Evolutionary conservation across 305 asterid species (phyloP), one percentile per base, ranked within the genome.

Genomic region (Fraxinus sp.): DNA sequence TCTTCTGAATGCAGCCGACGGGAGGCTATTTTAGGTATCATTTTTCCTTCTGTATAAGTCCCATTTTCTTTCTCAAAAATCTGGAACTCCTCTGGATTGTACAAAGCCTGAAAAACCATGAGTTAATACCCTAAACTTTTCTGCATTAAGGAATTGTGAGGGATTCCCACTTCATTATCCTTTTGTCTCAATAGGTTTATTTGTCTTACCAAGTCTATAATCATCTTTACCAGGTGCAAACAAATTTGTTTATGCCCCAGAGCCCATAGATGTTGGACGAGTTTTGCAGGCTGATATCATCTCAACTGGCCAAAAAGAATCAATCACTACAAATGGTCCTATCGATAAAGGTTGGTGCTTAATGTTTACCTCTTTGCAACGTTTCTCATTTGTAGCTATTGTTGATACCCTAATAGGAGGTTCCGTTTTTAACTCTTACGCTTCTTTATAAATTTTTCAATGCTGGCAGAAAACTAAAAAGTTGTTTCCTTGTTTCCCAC

Each of bases 1-100:
- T 93, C 97, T 57, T 90, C 97, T 78, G 95, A 96, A 83, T 93
- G 97, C 87, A 96, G 98, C 90, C 91, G 99, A 80, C 88, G 99
- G 82, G 99, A 96, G 77, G 95, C 97, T 68, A 94, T 96, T 52
- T 75, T 90, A 82, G 99, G 99, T 96, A 88, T 52, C 62, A 77
- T 49, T 72, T 33, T 82, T 79, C 68, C n/a, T 52, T 68, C 36
- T 39, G 62, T 35, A 73, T 36, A 59, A 73, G 66, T 55, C 2
- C 64, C 64, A 52, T 52, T 52, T 52, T 16, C 64, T 52, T 52
- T 2, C 64, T 52, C 24, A 52, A 16, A 52, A 52, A 16, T 16
- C 22, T 52, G 24, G 24, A n/a, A 52, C 64, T 52, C 64, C 64
- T 52, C 64, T n/a, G 6, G 22, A 52, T 5, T 52, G 9, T 52